These are phyloP conservation scores for Monosporozyma servazzii DNA, from an alignment of 805 yeast species.

Conservation along the genomic window DNA sequence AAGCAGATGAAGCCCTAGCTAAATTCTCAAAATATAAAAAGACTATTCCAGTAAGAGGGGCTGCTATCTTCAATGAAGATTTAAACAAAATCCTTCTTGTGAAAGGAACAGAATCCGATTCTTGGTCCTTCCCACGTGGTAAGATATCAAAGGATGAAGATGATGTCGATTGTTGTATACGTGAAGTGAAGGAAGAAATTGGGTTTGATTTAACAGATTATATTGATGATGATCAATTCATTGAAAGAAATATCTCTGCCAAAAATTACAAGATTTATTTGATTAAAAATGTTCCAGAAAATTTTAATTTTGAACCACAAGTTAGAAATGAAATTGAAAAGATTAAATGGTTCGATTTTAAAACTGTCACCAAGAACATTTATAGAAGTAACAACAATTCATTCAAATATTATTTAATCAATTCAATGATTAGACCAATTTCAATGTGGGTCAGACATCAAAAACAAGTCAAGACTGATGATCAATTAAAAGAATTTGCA, in stretches of 20 bases:
- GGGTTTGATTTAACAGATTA: conserved; percentile 74
- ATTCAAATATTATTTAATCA: conserved; percentile 31
- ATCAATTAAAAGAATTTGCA: conserved; percentile 51
- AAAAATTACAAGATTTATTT: conserved; percentile 81
- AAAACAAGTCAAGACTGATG: conserved; percentile 43
- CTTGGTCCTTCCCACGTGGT: conserved; percentile 97
- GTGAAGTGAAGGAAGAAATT: conserved; percentile 91
- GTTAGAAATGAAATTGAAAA: conserved; percentile 83
- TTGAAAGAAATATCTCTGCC: conserved; percentile 74
- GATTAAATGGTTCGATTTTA: conserved; percentile 71
- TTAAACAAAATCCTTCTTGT: conserved; percentile 69
- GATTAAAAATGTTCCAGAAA: conserved; percentile 69
- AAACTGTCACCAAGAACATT: conserved; percentile 30
- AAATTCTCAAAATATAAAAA: conserved; percentile 79
- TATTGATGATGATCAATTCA: conserved; percentile 58
- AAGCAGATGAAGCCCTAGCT: conserved; percentile 61
- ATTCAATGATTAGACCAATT: conserved; percentile 35
- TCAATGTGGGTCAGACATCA: conserved; percentile 46
- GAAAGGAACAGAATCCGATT: conserved; percentile 69
- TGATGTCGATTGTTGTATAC: conserved; percentile 78
- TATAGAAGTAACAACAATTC: conserved; percentile 15
- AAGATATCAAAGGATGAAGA: conserved; percentile 89
- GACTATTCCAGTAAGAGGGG: conserved; percentile 93
- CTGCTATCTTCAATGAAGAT: conserved; percentile 68
- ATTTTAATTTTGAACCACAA: conserved; percentile 62